These are phyloP conservation scores for Diaporthe amygdali DNA, from an alignment of 2,329 filamentous ascomycete genomes.

Conservation along the genomic window DNA sequence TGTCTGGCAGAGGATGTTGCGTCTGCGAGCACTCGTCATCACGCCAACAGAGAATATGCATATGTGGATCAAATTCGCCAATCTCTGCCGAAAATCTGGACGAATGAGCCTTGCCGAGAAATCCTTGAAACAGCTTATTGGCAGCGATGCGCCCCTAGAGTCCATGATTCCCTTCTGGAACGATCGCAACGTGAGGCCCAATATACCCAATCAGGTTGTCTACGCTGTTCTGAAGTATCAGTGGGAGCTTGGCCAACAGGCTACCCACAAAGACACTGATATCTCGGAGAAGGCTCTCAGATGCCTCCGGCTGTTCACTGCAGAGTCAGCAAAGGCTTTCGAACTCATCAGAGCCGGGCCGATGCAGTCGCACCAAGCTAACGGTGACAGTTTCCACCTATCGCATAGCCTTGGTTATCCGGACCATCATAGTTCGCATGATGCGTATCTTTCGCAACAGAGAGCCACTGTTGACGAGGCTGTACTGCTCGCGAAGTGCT, in stretches of 20 bases:
- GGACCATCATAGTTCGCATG: constrained; percentile 46
- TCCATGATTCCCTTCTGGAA: constrained; percentile 65
- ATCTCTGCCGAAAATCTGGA: constrained; percentile 94
- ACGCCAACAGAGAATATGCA: constrained; percentile 92
- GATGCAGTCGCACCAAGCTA: constrained; percentile 50
- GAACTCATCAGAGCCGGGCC: constrained; percentile 57
- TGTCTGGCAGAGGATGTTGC: constrained; percentile 98
- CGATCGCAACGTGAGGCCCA: constrained; percentile 46
- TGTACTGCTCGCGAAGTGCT: constrained; percentile 89
- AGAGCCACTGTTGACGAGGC: constrained; percentile 65
- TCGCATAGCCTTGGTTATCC: constrained; percentile 56
- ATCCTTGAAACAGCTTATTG: constrained; percentile 89
- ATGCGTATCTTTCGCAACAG: constrained; percentile 53
- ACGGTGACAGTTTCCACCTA: constrained; percentile 46
- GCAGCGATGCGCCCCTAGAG: constrained; percentile 68
- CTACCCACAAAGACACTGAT: constrained; percentile 45
- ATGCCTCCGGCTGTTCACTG: constrained; percentile 66
- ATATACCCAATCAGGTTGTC: constrained; percentile 76
- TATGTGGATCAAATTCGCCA: constrained; percentile 99
- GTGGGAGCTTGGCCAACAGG: constrained; percentile 82
- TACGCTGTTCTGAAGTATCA: constrained; percentile 98
- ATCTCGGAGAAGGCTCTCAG: constrained; percentile 61
- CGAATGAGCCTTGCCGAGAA: constrained; percentile 95
- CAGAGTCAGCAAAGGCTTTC: constrained; percentile 60
- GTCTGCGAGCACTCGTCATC: constrained; percentile 90